Base-by-base conservation (phyloP, 306 rosid species). In the Lithocarpus polystachyus region DNA sequence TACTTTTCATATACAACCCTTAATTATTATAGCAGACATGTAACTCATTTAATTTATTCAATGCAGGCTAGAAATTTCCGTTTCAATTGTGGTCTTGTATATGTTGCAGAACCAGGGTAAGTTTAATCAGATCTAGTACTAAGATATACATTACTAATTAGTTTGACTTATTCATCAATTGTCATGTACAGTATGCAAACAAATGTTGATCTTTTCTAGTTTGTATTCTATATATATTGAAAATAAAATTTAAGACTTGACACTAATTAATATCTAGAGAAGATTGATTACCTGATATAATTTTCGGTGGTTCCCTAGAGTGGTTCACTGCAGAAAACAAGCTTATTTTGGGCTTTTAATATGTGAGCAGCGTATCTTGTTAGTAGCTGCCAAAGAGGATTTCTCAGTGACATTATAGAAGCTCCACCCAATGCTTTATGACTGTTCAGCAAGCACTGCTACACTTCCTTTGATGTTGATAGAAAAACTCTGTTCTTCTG, bases 11-110 rank as follows among this genome's bases (percentile, higher is more conserved):
- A 22, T 78, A n/a, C 51, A 77, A 68, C 37, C 80, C 67, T 80
- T 48, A 71, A 72, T 68, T 56, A 56, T 61, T 70, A 71, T 72
- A 64, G 20, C 43, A 35, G 48, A 72, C 74, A 40, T 54, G 33
- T 79, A 54, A 65, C 85, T 83, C 71, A 76, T 76, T 68, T 65
- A 61, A 23, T 77, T 52, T 54, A 79, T 68, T 57, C 73, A 60
- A 69, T 79, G 85, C 95, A 95, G 99, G 99, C 99, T 57, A 91
- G 99, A 86, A 95, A 95, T 88, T 95, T 95, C 73, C 90, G 97
- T 75, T 95, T 95, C 85, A 84, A 90, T 10, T 95, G 99, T 67
- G 94, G 99, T 78, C 97, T 95, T 83, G 99, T 92, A 69, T 95
- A 95, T 82, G 97, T 95, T 83, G 73, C 97, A 5, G 97, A 95